Conservation (phyloP, 2,329 filamentous ascomycete genomes). For the Botrytis tulipae region DNA sequence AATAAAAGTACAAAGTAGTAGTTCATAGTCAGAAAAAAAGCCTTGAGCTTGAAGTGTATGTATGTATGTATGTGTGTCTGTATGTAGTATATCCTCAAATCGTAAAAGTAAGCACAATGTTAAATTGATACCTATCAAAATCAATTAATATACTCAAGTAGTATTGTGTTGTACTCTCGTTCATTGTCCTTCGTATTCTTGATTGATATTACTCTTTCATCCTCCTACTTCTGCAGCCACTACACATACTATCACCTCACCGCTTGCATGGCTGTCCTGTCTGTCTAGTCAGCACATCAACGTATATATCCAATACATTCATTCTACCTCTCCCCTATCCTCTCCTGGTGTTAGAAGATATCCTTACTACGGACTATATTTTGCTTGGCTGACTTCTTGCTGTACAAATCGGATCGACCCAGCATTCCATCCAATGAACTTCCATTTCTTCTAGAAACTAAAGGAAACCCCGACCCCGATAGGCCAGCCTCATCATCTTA, state of each 20-base stretch:
- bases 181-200: not conserved
- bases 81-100: not conserved
- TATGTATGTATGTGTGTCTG: no score
- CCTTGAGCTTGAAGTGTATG: not conserved
- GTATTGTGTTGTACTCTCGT: not conserved
- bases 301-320: not conserved
- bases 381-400: constrained; percentile 6
- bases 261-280: not conserved
- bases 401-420: constrained; percentile 12
- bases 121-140: not conserved
- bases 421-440: not conserved
- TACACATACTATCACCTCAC: not conserved
- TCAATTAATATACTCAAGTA: not conserved
- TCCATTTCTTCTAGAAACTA: not conserved
- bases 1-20: no score
- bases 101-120: not conserved
- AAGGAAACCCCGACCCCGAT: not conserved
- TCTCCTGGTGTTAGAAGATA: not conserved
- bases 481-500: constrained; percentile 18
- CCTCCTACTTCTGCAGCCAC: not conserved
- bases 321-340: not conserved
- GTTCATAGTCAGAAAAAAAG: not conserved
- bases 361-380: not conserved
- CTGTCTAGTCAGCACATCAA: not conserved
- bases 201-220: not conserved